Conservation (phyloP, 495 filamentous ascomycete genomes). For the Clohesyomyces aquaticus region DNA sequence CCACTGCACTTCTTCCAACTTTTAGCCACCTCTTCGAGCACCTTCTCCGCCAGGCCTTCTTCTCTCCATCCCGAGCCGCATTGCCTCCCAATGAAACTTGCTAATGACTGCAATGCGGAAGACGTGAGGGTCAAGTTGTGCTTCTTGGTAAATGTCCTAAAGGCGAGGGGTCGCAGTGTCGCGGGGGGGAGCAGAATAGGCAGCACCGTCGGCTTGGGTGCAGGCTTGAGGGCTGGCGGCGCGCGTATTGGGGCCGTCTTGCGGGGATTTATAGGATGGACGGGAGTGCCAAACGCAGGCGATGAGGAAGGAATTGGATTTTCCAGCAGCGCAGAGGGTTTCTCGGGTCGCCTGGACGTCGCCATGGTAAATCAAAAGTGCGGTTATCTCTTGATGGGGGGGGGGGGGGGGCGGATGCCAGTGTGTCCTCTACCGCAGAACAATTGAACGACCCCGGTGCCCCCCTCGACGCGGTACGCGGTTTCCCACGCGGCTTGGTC, state of each 20-base stretch:
- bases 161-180: slow-evolving; percentile 86
- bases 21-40: slow-evolving; percentile 87
- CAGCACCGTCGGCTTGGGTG: slow-evolving; percentile 70
- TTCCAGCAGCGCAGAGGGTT: slow-evolving; percentile 30
- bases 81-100: slow-evolving; percentile 85
- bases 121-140: slow-evolving; percentile 94
- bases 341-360: slow-evolving; percentile 24
- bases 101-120: slow-evolving; percentile 78
- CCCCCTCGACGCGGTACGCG: slow-evolving; percentile 1
- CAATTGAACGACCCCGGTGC: slow-evolving; percentile 18
- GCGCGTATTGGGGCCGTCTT: slow-evolving; percentile 53
- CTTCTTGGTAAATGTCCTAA: slow-evolving; percentile 96
- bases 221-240: slow-evolving; percentile 56
- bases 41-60: slow-evolving; percentile 87
- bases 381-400: slow-evolving; percentile 3
- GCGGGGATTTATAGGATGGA: slow-evolving; percentile 67
- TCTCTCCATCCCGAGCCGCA: slow-evolving; percentile 97
- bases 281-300: slow-evolving; percentile 83
- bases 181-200: slow-evolving; percentile 86
- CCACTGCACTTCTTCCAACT: slow-evolving; percentile 83
- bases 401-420: not conserved
- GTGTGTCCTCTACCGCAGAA: too few relatives aligned
- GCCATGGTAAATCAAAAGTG: slow-evolving; percentile 20
- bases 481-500: not conserved
- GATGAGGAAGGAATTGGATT: slow-evolving; percentile 83